Evolutionary conservation across 1,284 basidiomycete genomes (phyloP).

Genomic region (Trametes hirsuta): DNA sequence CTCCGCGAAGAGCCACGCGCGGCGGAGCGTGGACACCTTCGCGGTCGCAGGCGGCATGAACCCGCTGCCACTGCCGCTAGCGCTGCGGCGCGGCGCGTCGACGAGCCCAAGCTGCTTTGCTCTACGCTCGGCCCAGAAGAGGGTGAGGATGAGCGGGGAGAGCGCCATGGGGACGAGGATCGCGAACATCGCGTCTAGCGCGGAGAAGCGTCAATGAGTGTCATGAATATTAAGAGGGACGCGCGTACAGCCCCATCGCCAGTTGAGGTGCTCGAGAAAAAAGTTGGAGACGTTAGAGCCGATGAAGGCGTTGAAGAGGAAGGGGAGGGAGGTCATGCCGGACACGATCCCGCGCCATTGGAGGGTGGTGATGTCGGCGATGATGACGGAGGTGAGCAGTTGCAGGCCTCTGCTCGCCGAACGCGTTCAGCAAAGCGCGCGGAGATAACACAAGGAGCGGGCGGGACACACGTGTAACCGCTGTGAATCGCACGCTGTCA

Average conservation of each 20-base stretch:
- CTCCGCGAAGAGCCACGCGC: constrained; percentile 38
- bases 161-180: constrained; percentile 60
- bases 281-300: constrained; percentile 69
- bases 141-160: constrained; percentile 61
- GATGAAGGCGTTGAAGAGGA: constrained; percentile 70
- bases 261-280: constrained; percentile 57
- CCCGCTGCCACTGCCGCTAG: constrained; percentile 4
- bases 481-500: constrained; percentile 32
- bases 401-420: constrained; percentile 56
- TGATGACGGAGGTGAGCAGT: constrained; percentile 74
- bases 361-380: constrained; percentile 81
- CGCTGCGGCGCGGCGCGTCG: constrained; percentile 8
- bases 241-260: constrained; percentile 74
- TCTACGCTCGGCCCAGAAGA: constrained; percentile 73
- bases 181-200: constrained; percentile 68
- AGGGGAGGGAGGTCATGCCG: constrained; percentile 66
- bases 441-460: neutral
- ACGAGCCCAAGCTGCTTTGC: constrained; percentile 56
- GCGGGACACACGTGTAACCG: constrained; percentile 52
- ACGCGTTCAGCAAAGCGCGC: neutral
- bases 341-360: constrained; percentile 79
- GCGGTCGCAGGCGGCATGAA: constrained; percentile 5
- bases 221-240: neutral
- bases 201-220: neutral
- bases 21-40: constrained; percentile 19